Evolutionary conservation across 2,329 filamentous ascomycete genomes (phyloP), one percentile per base, ranked within the genome.

Genomic region (Aureobasidium sp.): DNA sequence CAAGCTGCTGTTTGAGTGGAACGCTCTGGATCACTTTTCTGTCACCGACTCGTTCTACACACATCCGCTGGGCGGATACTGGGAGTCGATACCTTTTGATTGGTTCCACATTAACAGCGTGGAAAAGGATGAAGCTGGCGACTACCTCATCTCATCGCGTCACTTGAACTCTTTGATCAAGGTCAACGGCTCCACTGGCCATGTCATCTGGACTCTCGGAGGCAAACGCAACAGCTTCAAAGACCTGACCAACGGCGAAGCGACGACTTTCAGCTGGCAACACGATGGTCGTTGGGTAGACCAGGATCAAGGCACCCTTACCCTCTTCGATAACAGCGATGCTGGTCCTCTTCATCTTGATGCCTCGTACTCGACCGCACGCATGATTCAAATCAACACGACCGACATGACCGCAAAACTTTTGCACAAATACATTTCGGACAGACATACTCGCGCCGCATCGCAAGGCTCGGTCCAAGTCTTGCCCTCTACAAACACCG

Each of bases 31-130:
- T 24, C 66, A 71, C 56, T 66, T 70, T 56, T 47, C 61, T 16
- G 34, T 66, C 5, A 56, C 57, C 11, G 63, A 65, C 24, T 61
- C 59, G 2, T 64, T 62, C 57, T 62, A 62, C 55, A 51, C 37
- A 10, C 35, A 51, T 34, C 53, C 62, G 59, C 55, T 73, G 48
- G 65, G 70, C 21, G 70, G 71, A 22, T 74, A 56, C 19, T 75
- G 68, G 63, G 48, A 51, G 55, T 68, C 19, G 55, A 61, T 37
- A 60, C 63, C 17, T 54, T 63, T 22, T 61, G 74, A 77, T 57
- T 76, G 69, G 62, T 75, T 76, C 62, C 75, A 78, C 61, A 72
- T 79, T 62, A 77, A 79, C 64, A 74, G 74, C 40, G 63, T 79
- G 27, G 74, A 77, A 59, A 76, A 77, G 60, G 70, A 71, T 41